Evolutionary conservation across 164 flowering plant species (phyloP).

Genomic region (Magnolia changhungtana): DNA sequence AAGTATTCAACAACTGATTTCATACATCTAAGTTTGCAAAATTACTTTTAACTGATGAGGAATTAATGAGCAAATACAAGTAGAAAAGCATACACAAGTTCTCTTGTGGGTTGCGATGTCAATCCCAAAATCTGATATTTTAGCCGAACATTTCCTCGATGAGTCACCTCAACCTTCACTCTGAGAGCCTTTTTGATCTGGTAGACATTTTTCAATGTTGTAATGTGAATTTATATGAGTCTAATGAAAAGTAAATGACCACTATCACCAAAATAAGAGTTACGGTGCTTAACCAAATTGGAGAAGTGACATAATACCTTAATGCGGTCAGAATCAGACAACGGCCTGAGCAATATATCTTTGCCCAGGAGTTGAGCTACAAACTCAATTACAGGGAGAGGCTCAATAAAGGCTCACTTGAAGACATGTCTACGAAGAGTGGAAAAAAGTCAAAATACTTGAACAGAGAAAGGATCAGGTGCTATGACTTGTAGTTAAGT

Average conservation of each 20-base stretch:
- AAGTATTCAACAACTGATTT: too few relatives aligned
- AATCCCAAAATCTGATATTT: constrained; percentile 79
- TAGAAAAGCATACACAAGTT: constrained; percentile 55
- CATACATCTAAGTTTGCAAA: too few relatives aligned
- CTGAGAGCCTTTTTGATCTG: constrained; percentile 75
- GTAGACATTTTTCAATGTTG: not conserved
- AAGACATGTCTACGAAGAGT: constrained; percentile 40
- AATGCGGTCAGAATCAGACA: constrained; percentile 66
- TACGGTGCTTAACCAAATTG: not conserved
- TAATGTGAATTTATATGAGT: not conserved
- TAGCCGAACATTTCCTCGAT: constrained; percentile 63
- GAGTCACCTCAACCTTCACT: constrained; percentile 84
- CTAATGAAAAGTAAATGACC: not conserved
- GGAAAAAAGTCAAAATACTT: not conserved
- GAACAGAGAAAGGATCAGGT: not conserved
- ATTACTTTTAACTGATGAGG: too few relatives aligned
- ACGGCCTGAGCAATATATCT: constrained; percentile 43
- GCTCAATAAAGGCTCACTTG: constrained; percentile 64
- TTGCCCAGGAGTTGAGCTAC: constrained; percentile 47
- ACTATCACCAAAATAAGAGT: not conserved
- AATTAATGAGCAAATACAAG: too few relatives aligned
- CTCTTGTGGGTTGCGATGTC: too few relatives aligned
- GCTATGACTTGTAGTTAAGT: too few relatives aligned
- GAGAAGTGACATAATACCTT: constrained; percentile 35
- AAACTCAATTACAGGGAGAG: constrained; percentile 67